These are phyloP conservation scores for Magnusiomyces paraingens DNA, from an alignment of 1,139 yeast genomes.

Conservation along the genomic window DNA sequence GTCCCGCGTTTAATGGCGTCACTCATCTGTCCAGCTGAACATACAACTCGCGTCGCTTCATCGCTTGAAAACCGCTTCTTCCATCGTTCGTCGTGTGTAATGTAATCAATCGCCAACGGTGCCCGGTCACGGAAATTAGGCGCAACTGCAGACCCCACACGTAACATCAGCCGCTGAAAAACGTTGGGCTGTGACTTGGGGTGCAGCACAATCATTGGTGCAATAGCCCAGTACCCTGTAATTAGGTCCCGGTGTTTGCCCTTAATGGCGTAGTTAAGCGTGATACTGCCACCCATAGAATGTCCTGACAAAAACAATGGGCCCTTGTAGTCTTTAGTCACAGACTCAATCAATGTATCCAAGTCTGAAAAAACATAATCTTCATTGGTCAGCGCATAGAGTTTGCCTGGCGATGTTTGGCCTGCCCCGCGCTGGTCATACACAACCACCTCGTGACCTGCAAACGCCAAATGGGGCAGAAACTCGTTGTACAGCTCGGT, in stretches of 20 bases:
- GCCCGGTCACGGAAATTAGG: constrained; percentile 57
- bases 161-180: constrained; percentile 41
- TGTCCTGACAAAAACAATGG: constrained; percentile 63
- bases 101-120: constrained; percentile 45
- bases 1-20: constrained; percentile 66
- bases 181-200: constrained; percentile 49
- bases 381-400: constrained; percentile 64
- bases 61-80: not conserved
- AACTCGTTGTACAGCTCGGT: constrained; percentile 44
- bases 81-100: constrained; percentile 45
- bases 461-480: constrained; percentile 49
- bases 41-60: constrained; percentile 32
- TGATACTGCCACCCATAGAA: constrained; percentile 89
- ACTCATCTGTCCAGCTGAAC: constrained; percentile 47
- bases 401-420: constrained; percentile 46
- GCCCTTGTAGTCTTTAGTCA: constrained; percentile 17
- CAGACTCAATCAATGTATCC: constrained; percentile 48
- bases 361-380: constrained; percentile 57
- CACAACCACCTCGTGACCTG: constrained; percentile 67
- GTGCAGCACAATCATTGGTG: constrained; percentile 62
- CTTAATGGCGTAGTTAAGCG: constrained; percentile 61
- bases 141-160: constrained; percentile 41
- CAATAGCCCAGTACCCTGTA: constrained; percentile 52
- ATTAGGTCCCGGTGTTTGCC: constrained; percentile 55
- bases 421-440: constrained; percentile 92